phyloP scores from a whole-genome alignment of 2,329 filamentous ascomycete species.

The Verticillium dahliae region DNA sequence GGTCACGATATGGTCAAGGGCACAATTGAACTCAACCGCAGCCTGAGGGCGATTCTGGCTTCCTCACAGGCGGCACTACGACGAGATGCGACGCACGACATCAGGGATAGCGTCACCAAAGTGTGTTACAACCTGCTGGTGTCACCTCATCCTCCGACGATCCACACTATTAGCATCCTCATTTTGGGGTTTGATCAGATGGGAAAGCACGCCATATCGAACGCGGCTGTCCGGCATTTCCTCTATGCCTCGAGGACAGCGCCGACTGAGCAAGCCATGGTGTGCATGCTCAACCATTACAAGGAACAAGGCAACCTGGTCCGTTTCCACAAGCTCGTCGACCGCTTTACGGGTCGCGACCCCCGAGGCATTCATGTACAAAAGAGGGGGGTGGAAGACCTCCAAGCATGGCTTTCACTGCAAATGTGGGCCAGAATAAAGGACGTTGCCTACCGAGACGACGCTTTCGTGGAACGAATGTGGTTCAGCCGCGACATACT shows the following conservation, averaged over 20 bases:
- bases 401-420: constrained; percentile 18
- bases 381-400: constrained; percentile 24
- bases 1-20: neutral
- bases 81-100: neutral
- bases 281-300: constrained; percentile 45
- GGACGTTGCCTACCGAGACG: constrained; percentile 18
- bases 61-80: neutral
- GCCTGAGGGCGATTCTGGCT: constrained; percentile 3
- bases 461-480: constrained; percentile 33
- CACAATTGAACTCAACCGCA: constrained; percentile 4
- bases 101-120: constrained; percentile 24
- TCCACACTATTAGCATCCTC: constrained; percentile 66
- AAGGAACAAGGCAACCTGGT: constrained; percentile 30
- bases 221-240: constrained; percentile 46
- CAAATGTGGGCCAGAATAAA: constrained; percentile 20
- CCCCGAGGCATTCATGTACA: constrained; percentile 29
- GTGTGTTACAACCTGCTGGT: constrained; percentile 62
- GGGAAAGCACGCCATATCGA: constrained; percentile 41
- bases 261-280: constrained; percentile 41
- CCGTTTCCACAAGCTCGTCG: constrained; percentile 36
- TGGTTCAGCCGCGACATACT: constrained; percentile 30
- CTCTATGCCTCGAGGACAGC: constrained; percentile 33
- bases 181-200: constrained; percentile 57
- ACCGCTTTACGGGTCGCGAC: constrained; percentile 38
- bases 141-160: constrained; percentile 53